These are phyloP conservation scores for Multifurca ochricompacta DNA, from an alignment of 768 basidiomycete genomes.

Conservation along the genomic window DNA sequence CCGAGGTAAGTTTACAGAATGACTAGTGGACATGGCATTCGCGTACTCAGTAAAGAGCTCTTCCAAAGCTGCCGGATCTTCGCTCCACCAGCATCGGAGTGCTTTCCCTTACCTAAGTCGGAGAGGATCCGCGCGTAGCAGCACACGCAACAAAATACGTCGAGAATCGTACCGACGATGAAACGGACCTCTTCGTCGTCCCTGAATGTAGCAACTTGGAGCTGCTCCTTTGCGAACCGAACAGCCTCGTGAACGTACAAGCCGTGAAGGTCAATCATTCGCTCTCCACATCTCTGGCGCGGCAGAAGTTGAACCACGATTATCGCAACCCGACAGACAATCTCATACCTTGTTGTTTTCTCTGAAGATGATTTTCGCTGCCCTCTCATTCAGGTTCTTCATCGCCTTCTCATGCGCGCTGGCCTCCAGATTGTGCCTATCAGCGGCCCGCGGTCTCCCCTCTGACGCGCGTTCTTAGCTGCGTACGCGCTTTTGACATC, in stretches of 20 bases:
- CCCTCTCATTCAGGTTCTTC: background rate
- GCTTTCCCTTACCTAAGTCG: background rate
- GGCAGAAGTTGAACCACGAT: background rate
- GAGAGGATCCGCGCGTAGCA: background rate
- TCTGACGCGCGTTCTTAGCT: background rate
- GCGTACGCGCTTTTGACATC: background rate
- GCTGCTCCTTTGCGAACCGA: background rate
- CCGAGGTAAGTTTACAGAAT: background rate
- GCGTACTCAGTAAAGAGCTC: background rate
- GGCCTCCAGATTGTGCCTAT: background rate
- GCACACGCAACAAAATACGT: background rate
- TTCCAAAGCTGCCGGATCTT: slow-evolving; percentile 10
- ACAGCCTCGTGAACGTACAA: slow-evolving; percentile 2
- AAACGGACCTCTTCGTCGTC: background rate
- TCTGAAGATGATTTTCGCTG: background rate
- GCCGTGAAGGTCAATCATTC: slow-evolving; percentile 6
- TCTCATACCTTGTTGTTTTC: slow-evolving; percentile 5
- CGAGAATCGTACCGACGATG: slow-evolving; percentile 8
- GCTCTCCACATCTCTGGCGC: background rate
- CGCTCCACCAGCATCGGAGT: background rate
- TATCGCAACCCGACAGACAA: background rate
- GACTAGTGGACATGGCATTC: background rate
- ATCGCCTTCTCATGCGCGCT: background rate
- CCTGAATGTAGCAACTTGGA: background rate
- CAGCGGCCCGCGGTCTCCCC: background rate